Base-by-base conservation (phyloP, 2,329 filamentous ascomycete species). In the Lojkania enalia region DNA sequence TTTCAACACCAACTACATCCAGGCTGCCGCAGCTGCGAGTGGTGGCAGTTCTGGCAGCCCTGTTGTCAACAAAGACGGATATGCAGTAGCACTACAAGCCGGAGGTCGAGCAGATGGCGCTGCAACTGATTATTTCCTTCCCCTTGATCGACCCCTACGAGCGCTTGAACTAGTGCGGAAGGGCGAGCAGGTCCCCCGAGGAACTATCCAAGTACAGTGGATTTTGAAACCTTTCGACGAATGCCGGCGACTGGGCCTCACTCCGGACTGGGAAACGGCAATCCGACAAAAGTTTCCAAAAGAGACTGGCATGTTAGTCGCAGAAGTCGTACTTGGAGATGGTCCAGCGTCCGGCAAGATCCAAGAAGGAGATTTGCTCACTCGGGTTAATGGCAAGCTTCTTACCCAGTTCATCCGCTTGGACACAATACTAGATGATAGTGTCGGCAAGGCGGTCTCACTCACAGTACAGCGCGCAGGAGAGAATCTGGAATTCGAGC, bases 191-290 rank as follows among this genome's bases (percentile, higher is more conserved):
- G 85, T 99, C 40, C 84, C 86, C n/a, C 82, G 94, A 58, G 94
- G 94, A 36, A 95, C 94, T n/a, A 95, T 99, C 38, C 94, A 99
- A 71, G 95, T 90, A 51, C 94, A 99, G 68, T 99, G 95, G 80
- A 80, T 97, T 41, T 81, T 99, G 51, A 97, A 97, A 71, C 90
- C 94, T 0, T 99, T 99, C 60, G 95, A 99, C 59, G 95, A 99
- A 69, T 97, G 94, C 70, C 85, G 92, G 42, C 82, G 94, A 48
- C 77, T 99, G 9, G 94, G 94, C 5, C 77, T 99, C 48, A 89
- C 83, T 2, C 79, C 90, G 0, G 81, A 90, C 39, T 95, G 90
- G 85, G 94, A 99, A 74, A 86, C 88, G 27, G 84, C 86, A 44
- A 84, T 95, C 52, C 85, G 94, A 23, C 83, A 87, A 57, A 78